Evolutionary conservation across 768 basidiomycete genomes (phyloP).

Genomic region (Fomitopsis pulvina): DNA sequence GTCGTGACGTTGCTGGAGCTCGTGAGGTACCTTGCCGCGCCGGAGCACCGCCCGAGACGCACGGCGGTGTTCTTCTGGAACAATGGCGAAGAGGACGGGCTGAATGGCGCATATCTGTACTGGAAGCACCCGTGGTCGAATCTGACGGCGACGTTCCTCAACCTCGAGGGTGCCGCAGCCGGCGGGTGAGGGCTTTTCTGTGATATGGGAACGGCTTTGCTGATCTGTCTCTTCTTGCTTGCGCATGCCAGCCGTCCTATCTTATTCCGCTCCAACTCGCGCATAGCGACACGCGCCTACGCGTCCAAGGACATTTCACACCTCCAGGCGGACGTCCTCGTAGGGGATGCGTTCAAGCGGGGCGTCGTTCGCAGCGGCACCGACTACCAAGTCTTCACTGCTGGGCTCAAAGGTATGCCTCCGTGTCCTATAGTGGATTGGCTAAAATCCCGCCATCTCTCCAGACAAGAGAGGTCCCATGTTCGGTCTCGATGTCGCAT

Average conservation of each 20-base stretch:
- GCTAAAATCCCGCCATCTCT: background rate
- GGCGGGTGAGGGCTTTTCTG: slow-evolving; percentile 57
- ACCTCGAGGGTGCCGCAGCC: slow-evolving; percentile 75
- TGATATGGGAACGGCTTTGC: too few species aligned
- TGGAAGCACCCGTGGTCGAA: slow-evolving; percentile 68
- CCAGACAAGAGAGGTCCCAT: slow-evolving; percentile 32
- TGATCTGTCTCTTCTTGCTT: too few species aligned
- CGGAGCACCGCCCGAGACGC: slow-evolving; percentile 36
- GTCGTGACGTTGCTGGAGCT: slow-evolving; percentile 61
- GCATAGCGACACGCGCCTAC: slow-evolving; percentile 50
- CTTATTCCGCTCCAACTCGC: slow-evolving; percentile 66
- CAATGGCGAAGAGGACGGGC: slow-evolving; percentile 76
- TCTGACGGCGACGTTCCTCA: slow-evolving; percentile 61
- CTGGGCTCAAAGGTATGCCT: slow-evolving; percentile 21
- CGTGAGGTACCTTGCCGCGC: slow-evolving; percentile 36
- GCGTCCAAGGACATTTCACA: slow-evolving; percentile 35
- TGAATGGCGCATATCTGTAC: slow-evolving; percentile 67
- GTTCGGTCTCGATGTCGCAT: slow-evolving; percentile 73
- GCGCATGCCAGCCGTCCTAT: slow-evolving; percentile 51
- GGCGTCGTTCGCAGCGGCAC: slow-evolving; percentile 64
- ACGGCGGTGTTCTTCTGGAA: slow-evolving; percentile 81
- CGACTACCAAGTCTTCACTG: slow-evolving; percentile 65
- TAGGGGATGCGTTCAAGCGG: slow-evolving; percentile 60
- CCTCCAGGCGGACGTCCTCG: slow-evolving; percentile 68
- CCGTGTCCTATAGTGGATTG: background rate